Evolutionary conservation across 345 rosid genomes (phyloP).

Genomic region (Crucihimalaya himalaica): DNA sequence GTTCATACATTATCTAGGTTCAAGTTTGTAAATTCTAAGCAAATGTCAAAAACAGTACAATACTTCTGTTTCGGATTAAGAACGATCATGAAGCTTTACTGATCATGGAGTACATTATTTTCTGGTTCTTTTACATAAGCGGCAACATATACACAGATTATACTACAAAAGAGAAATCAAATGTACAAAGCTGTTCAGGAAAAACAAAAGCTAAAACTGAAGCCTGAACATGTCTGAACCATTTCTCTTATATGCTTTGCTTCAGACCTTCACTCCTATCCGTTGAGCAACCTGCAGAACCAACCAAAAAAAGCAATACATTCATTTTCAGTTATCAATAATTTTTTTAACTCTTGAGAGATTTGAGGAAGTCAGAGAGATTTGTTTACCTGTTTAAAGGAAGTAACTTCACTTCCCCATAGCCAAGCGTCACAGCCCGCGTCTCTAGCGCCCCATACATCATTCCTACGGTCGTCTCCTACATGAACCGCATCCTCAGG

Average conservation of each 20-base stretch:
- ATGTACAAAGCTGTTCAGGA: conserved; percentile 31
- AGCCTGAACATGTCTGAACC: conserved; percentile 27
- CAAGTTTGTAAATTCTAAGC: not conserved
- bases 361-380: not conserved
- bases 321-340: not conserved
- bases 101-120: not conserved
- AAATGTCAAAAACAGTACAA: not conserved
- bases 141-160: conserved; percentile 9
- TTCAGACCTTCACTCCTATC: conserved; percentile 71
- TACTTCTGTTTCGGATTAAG: not conserved
- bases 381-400: conserved; percentile 75
- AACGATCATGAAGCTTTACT: conserved; percentile 30
- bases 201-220: conserved; percentile 15
- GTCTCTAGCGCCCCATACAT: conserved; percentile 98
- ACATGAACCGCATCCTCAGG: conserved; percentile 97
- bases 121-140: not conserved
- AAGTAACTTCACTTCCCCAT: conserved; percentile 93
- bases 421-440: conserved; percentile 99
- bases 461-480: conserved; percentile 98
- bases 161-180: conserved; percentile 6
- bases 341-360: not conserved
- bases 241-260: conserved; percentile 13
- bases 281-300: conserved; percentile 69
- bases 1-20: not conserved
- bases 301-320: not conserved